phyloP scores from a whole-genome alignment of 495 filamentous ascomycete species.

The Platismatia glauca region DNA sequence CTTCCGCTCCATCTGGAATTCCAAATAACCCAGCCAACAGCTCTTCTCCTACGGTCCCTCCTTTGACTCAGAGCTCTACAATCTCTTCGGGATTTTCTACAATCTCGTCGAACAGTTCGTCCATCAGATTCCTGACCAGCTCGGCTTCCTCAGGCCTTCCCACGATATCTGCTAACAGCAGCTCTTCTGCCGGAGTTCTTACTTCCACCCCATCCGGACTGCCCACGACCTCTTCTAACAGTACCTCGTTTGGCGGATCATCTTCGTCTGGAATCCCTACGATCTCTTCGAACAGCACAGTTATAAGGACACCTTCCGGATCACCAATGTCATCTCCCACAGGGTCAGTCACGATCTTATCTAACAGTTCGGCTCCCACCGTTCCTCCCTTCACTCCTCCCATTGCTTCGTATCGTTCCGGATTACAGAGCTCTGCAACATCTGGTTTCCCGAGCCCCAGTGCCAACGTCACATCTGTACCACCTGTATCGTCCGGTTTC shows the following conservation, averaged over 20 bases:
- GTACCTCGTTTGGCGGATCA: neutral
- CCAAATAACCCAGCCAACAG: neutral
- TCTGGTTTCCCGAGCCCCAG: neutral
- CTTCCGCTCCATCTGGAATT: neutral
- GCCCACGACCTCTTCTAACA: neutral
- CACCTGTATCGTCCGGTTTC: neutral
- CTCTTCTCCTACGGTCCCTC: neutral
- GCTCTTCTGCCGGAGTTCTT: neutral
- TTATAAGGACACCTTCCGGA: neutral
- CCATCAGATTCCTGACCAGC: neutral
- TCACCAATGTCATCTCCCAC: neutral
- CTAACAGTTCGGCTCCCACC: neutral
- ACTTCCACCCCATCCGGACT: neutral
- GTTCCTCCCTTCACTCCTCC: slow-evolving; percentile 3
- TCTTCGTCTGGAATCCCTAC: neutral
- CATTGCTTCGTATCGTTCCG: neutral
- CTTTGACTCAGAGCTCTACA: neutral
- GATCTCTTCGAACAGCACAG: neutral
- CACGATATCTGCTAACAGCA: neutral
- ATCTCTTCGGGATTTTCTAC: neutral
- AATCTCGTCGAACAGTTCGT: neutral
- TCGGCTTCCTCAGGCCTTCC: neutral
- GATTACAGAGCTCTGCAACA: neutral
- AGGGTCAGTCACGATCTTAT: neutral
- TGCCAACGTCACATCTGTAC: neutral